These are phyloP conservation scores for Penicillium pulvis DNA, from an alignment of 495 filamentous ascomycete genomes.

Conservation along the genomic window DNA sequence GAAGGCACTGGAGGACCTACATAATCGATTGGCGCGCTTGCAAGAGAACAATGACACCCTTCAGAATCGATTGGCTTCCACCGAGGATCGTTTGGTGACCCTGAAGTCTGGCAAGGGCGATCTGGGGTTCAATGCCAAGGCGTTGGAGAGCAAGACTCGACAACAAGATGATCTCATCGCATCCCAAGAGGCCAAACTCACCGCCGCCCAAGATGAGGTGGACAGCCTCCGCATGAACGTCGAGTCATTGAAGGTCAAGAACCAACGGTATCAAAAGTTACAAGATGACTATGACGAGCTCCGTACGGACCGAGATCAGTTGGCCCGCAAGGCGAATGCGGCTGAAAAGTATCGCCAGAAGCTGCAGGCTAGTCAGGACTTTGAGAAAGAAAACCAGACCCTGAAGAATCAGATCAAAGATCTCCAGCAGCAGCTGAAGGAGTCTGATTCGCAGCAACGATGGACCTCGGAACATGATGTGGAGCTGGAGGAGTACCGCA, in stretches of 20 bases:
- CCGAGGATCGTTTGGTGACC: slow-evolving; percentile 50
- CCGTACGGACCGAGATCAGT: slow-evolving; percentile 69
- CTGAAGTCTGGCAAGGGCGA: slow-evolving; percentile 48
- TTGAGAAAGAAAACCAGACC: slow-evolving; percentile 70
- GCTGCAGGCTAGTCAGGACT: slow-evolving; percentile 67
- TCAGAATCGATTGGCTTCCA: slow-evolving; percentile 47
- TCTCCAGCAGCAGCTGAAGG: slow-evolving; percentile 57
- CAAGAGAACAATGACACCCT: slow-evolving; percentile 59
- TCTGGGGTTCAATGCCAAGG: slow-evolving; percentile 46
- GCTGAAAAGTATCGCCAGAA: slow-evolving; percentile 76
- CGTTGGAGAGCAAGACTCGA: slow-evolving; percentile 47
- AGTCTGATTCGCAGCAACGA: slow-evolving; percentile 50
- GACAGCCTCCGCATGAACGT: slow-evolving; percentile 45
- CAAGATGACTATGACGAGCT: slow-evolving; percentile 71
- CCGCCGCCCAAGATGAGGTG: slow-evolving; percentile 46
- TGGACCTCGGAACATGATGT: slow-evolving; percentile 52
- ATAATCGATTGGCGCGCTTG: slow-evolving; percentile 57
- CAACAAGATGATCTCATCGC: slow-evolving; percentile 60
- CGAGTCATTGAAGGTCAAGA: slow-evolving; percentile 45
- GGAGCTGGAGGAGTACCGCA: slow-evolving; percentile 60
- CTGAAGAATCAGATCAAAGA: slow-evolving; percentile 63
- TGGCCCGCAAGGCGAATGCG: slow-evolving; percentile 77
- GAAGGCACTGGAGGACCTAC: slow-evolving; percentile 55
- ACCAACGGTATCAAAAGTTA: slow-evolving; percentile 55
- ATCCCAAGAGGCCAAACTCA: slow-evolving; percentile 57